Conservation (phyloP, 495 filamentous ascomycete species). For the Aspergillus sclerotiicarbonarius region DNA sequence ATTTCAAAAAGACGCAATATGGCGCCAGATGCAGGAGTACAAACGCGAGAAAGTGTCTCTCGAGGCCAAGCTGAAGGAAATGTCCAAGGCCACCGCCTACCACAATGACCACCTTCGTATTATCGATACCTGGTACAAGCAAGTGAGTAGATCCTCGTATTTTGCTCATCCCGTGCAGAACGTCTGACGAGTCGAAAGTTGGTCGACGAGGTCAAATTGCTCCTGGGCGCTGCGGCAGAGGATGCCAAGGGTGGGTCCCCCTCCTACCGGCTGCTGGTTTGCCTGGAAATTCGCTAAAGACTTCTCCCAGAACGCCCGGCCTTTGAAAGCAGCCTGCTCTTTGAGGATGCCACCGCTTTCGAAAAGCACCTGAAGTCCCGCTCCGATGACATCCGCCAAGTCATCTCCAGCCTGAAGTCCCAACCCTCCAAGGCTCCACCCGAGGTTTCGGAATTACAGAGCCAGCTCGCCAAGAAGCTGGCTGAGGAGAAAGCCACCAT, state of each 20-base stretch:
- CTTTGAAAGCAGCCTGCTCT: conserved; percentile 36
- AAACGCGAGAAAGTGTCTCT: conserved; percentile 81
- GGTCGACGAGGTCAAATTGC: conserved; percentile 77
- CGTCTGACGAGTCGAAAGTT: conserved; percentile 52
- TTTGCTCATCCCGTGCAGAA: conserved; percentile 10
- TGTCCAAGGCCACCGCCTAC: conserved; percentile 68
- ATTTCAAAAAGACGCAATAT: conserved; percentile 97
- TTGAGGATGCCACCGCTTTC: conserved; percentile 57
- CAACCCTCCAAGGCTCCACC: conserved; percentile 47
- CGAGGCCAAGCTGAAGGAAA: conserved; percentile 71
- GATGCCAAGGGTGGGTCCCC: conserved; percentile 53
- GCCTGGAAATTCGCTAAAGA: conserved; percentile 16
- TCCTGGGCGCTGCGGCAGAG: conserved; percentile 55
- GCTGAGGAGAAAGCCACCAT: conserved; percentile 78
- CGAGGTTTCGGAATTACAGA: conserved; percentile 70
- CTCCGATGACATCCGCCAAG: conserved; percentile 59
- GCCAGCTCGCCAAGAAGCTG: conserved; percentile 67
- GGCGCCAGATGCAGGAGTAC: conserved; percentile 95
- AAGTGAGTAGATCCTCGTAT: conserved; percentile 55
- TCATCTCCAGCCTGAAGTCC: conserved; percentile 56
- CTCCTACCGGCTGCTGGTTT: not conserved
- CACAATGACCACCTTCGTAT: conserved; percentile 91
- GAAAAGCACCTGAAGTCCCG: conserved; percentile 67
- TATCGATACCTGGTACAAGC: conserved; percentile 87
- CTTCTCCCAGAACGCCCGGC: conserved; percentile 17